Evolutionary conservation across 2,329 filamentous ascomycete genomes (phyloP).

Genomic region (Aphanocladium album): DNA sequence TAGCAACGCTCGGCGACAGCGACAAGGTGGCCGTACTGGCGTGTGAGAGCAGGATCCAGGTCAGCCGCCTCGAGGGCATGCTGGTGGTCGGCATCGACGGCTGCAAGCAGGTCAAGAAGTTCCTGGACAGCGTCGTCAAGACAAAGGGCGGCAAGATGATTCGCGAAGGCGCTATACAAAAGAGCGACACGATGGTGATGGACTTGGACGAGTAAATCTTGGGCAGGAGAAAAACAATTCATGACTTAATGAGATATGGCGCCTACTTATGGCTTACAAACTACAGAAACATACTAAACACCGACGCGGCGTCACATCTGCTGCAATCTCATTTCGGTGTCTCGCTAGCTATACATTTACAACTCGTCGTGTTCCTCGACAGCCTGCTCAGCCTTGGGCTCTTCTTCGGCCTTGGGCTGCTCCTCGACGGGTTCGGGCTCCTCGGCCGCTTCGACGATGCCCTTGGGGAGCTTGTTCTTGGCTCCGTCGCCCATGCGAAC

Average conservation of each 20-base stretch:
- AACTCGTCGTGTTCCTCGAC: slow-evolving; percentile 43
- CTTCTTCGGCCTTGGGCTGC: slow-evolving; percentile 10
- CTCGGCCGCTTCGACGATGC: slow-evolving; percentile 44
- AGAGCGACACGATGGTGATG: slow-evolving; percentile 44
- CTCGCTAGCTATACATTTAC: slow-evolving; percentile 24
- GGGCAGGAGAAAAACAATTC: neutral
- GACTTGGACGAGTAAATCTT: slow-evolving; percentile 35
- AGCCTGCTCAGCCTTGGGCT: slow-evolving; percentile 16
- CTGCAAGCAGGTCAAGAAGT: slow-evolving; percentile 76
- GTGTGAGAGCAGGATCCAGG: slow-evolving; percentile 85
- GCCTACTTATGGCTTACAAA: neutral
- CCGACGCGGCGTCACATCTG: neutral
- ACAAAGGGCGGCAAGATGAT: slow-evolving; percentile 63
- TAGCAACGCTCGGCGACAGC: slow-evolving; percentile 69
- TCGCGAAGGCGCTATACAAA: slow-evolving; percentile 47
- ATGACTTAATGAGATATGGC: slow-evolving; percentile 8
- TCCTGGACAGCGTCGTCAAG: slow-evolving; percentile 76
- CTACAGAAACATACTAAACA: neutral
- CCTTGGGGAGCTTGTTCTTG: slow-evolving; percentile 69
- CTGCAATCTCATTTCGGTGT: neutral
- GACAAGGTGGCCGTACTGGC: slow-evolving; percentile 75
- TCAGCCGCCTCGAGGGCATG: slow-evolving; percentile 81
- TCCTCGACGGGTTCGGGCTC: slow-evolving; percentile 26
- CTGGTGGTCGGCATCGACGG: slow-evolving; percentile 87
- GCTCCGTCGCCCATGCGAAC: slow-evolving; percentile 82